Conservation (phyloP, 768 basidiomycete species). For the Russula vinacea region DNA sequence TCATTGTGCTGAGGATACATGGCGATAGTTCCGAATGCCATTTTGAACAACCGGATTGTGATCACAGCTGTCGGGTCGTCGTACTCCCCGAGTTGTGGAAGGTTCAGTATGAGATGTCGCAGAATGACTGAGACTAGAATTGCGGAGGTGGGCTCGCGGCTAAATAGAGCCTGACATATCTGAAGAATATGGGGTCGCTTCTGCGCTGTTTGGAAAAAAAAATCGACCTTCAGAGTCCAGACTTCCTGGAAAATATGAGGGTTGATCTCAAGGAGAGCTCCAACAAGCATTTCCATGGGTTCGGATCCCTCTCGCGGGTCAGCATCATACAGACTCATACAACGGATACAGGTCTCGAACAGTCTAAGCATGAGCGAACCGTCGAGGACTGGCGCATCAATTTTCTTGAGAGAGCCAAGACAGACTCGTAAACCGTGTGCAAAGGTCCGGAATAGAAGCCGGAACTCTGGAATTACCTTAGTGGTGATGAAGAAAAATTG, state of each 20-base stretch:
- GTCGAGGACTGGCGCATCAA: constrained; percentile 74
- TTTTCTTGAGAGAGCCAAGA: constrained; percentile 71
- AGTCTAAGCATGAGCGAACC: constrained; percentile 84
- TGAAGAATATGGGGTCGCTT: constrained; percentile 77
- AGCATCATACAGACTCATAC: constrained; percentile 79
- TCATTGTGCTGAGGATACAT: constrained; percentile 75
- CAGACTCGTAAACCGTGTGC: constrained; percentile 84
- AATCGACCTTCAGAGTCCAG: constrained; percentile 88
- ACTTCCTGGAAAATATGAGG: constrained; percentile 93
- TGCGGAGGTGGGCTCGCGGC: constrained; percentile 70
- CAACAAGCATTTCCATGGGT: constrained; percentile 75
- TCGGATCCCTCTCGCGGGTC: constrained; percentile 70
- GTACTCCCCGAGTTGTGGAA: constrained; percentile 80
- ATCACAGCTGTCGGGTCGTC: constrained; percentile 79
- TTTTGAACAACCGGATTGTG: constrained; percentile 90
- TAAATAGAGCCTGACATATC: constrained; percentile 80
- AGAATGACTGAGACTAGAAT: constrained; percentile 87
- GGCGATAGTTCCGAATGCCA: constrained; percentile 87
- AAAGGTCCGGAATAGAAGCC: constrained; percentile 81
- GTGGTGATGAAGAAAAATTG: constrained; percentile 25
- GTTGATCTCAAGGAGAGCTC: constrained; percentile 77
- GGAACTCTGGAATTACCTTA: constrained; percentile 57
- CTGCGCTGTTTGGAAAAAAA: constrained; percentile 79
- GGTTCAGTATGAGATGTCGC: constrained; percentile 75
- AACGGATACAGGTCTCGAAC: constrained; percentile 80